Base-by-base conservation (phyloP, 768 basidiomycete genomes). In the Auricularia cornea region DNA sequence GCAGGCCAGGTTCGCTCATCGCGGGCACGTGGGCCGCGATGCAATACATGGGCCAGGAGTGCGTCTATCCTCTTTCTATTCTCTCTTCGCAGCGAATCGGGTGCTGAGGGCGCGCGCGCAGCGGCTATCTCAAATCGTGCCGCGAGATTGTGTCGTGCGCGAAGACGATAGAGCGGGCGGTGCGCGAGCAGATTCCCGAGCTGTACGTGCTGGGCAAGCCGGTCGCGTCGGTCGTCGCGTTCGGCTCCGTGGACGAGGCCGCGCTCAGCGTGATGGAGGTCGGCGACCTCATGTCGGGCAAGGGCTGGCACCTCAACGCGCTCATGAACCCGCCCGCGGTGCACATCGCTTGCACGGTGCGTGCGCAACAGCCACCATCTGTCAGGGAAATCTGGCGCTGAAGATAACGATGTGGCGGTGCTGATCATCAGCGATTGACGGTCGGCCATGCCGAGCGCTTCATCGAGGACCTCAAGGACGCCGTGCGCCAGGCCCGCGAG, bases 21-120 rank as follows among this genome's bases (percentile, higher is more conserved):
- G 96, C 96, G 29, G 96, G 92, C 56, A 87, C 94, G 31, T 99
- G 94, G 94, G 96, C 96, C 6, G 93, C 94, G 2, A 88, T 99
- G 86, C 90, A 96, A 66, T 85, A 92, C 72, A 88, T 98, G 78
- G 96, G 96, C 31, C 80, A 87, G 64, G 81, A 88, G 92, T 94
- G 70, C 60, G 88, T 79, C 2, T 26, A n/a, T 30, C n/a, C n/a
- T n/a, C n/a, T n/a, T n/a, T n/a, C n/a, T 59, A 54, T 20, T 20
- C 52, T 23, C 26, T 10, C 38, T 40, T 23, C 59, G 40, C 30
- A 35, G 14, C 51, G 31, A 16, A 33, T 3, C 18, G 10, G 26
- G 30, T 59, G 23, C 44, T 31, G 26, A 31, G 30, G 31, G 35
- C 62, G 31, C 57, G 41, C 32, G 26, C 40, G 8, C 69, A 94